phyloP scores from a whole-genome alignment of 164 flowering plant species.

The Platanus orientalis region DNA sequence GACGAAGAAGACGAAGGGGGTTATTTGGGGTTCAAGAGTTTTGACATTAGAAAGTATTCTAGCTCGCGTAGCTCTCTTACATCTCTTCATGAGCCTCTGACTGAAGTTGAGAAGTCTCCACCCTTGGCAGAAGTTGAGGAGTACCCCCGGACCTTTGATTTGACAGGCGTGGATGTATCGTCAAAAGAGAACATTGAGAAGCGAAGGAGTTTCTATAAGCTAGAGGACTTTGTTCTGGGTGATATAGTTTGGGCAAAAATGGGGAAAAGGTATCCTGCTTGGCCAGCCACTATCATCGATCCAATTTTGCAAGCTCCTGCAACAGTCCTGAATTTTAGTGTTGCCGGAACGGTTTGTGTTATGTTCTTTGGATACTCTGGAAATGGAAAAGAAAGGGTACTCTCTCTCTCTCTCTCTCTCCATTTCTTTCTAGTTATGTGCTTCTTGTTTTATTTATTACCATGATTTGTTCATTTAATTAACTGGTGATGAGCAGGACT shows the following conservation, averaged over 20 bases:
- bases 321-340: conserved; percentile 59
- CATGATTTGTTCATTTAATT: conserved; percentile 2
- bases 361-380: conserved; percentile 92
- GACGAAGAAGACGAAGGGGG: conserved; percentile 26
- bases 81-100: conserved; percentile 31
- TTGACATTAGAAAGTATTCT: conserved; percentile 32
- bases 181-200: conserved; percentile 29
- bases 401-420: not conserved
- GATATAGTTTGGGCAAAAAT: conserved; percentile 95
- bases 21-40: conserved; percentile 12
- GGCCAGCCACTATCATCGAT: conserved; percentile 97
- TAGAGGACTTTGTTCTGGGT: conserved; percentile 62
- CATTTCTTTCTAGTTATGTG: not conserved
- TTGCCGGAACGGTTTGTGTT: conserved; percentile 77
- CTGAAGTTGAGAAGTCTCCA: conserved; percentile 27
- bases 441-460: not conserved
- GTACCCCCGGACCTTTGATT: conserved; percentile 6
- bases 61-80: conserved; percentile 41
- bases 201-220: conserved; percentile 40
- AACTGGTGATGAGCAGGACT: conserved; percentile 56
- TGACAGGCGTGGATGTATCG: conserved; percentile 8
- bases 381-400: conserved; percentile 73
- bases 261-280: conserved; percentile 67
- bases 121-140: conserved; percentile 16
- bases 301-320: conserved; percentile 82